Evolutionary conservation across 2,329 filamentous ascomycete species (phyloP).

Genomic region (Plenodomus biglobosus): DNA sequence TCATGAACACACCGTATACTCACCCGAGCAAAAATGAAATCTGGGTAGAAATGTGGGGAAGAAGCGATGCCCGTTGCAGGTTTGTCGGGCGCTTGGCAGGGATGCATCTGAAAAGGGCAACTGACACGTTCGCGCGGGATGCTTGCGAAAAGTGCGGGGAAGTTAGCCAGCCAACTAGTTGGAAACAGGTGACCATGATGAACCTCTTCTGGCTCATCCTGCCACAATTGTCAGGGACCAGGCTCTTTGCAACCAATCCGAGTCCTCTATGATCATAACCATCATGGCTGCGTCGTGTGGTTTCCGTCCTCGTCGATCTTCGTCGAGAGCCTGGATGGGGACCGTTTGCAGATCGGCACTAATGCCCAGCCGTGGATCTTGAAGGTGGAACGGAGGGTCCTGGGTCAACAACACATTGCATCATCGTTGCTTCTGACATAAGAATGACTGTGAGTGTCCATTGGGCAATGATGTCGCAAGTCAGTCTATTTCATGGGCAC

Average conservation of each 20-base stretch:
- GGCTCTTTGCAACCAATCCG: neutral
- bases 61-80: neutral
- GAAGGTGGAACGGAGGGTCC: neutral
- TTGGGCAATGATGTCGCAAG: neutral
- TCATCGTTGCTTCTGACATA: neutral
- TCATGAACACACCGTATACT: no score
- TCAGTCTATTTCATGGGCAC: neutral
- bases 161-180: neutral
- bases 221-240: neutral
- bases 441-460: neutral
- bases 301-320: neutral
- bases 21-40: neutral
- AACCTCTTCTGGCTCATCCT: neutral
- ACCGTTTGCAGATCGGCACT: neutral
- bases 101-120: neutral
- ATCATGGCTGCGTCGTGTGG: neutral
- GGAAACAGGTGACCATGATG: neutral
- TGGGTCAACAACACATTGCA: neutral
- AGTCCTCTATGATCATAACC: neutral
- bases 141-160: neutral
- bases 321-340: neutral
- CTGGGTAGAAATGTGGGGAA: neutral
- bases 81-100: neutral
- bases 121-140: neutral
- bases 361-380: neutral